phyloP scores from a whole-genome alignment of 2,329 filamentous ascomycete species.

The Madurella mycetomatis region DNA sequence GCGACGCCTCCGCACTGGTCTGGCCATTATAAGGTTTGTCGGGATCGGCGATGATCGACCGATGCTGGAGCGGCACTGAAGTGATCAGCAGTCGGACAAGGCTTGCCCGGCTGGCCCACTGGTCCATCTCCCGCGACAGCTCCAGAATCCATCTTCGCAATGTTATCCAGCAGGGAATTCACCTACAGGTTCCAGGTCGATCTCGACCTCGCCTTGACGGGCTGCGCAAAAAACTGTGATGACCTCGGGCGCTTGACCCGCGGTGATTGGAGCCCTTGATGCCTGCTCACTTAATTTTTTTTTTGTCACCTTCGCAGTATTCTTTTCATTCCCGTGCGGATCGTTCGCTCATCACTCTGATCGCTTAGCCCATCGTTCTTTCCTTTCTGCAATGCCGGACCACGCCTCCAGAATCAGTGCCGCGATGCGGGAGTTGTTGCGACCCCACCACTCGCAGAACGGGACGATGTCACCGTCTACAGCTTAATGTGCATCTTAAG shows the following conservation, averaged over 20 bases:
- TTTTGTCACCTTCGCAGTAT: too few relatives aligned
- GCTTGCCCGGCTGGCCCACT: not conserved
- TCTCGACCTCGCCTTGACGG: not conserved
- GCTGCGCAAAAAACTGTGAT: not conserved
- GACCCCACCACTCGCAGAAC: conserved; percentile 1
- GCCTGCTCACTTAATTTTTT: not conserved
- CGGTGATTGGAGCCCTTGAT: conserved; percentile 6
- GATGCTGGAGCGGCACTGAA: not conserved
- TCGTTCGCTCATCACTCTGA: too few relatives aligned
- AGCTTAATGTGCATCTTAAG: conserved; percentile 29
- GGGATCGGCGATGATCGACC: conserved; percentile 12
- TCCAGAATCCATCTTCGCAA: not conserved
- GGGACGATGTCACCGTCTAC: conserved; percentile 1
- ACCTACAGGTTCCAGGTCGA: not conserved
- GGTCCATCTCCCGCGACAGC: not conserved
- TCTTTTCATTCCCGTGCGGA: too few relatives aligned
- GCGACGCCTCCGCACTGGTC: not conserved
- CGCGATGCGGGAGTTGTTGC: not conserved
- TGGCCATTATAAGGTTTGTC: not conserved
- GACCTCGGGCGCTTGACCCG: not conserved
- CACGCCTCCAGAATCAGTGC: not conserved
- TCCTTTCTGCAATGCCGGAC: too few relatives aligned
- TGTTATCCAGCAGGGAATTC: too few relatives aligned
- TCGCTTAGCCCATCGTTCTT: too few relatives aligned
- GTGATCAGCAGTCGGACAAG: conserved; percentile 5